A percentile compares a stretch with the other conserved stretches of the same genome.
phyloP scores from a whole-genome alignment of 495 filamentous ascomycete genomes.

The Penicillium roqueforti region DNA sequence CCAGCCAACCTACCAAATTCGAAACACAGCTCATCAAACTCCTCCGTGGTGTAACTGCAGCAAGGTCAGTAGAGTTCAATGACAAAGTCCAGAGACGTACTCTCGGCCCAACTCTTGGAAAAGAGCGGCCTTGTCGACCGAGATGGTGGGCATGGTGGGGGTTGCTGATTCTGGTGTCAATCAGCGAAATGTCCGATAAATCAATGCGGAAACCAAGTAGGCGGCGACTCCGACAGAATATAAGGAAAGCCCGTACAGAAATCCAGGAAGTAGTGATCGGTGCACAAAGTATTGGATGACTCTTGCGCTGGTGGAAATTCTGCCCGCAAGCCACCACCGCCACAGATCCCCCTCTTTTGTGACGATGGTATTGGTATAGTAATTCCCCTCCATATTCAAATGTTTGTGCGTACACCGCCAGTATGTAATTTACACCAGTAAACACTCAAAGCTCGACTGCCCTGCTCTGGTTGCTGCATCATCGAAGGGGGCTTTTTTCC shows the following conservation, averaged over 20 bases:
- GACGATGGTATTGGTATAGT: constrained; percentile 18
- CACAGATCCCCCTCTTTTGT: constrained; percentile 26
- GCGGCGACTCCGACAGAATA: neutral
- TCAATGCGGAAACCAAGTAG: neutral
- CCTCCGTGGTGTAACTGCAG: constrained; percentile 77
- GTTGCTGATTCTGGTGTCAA: constrained; percentile 18
- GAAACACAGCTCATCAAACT: constrained; percentile 97
- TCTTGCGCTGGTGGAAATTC: constrained; percentile 25
- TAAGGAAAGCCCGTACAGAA: constrained; percentile 1
- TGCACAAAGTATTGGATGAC: constrained; percentile 21
- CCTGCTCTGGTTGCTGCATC: constrained; percentile 1
- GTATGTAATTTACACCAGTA: constrained; percentile 29
- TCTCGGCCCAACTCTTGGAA: constrained; percentile 87
- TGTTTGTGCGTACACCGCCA: constrained; percentile 4
- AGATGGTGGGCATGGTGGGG: constrained; percentile 75
- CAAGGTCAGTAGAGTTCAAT: neutral
- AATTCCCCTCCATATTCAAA: constrained; percentile 6
- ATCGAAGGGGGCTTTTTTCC: constrained; percentile 6
- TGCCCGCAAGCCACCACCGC: constrained; percentile 30
- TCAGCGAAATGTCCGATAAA: neutral
- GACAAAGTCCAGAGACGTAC: constrained; percentile 45
- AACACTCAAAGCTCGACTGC: constrained; percentile 14
- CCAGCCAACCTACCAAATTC: constrained; percentile 69
- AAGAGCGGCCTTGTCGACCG: constrained; percentile 90
- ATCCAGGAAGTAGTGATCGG: neutral